Base-by-base conservation (phyloP, 164 flowering plant genomes). In the Nymphaea thermarum region DNA sequence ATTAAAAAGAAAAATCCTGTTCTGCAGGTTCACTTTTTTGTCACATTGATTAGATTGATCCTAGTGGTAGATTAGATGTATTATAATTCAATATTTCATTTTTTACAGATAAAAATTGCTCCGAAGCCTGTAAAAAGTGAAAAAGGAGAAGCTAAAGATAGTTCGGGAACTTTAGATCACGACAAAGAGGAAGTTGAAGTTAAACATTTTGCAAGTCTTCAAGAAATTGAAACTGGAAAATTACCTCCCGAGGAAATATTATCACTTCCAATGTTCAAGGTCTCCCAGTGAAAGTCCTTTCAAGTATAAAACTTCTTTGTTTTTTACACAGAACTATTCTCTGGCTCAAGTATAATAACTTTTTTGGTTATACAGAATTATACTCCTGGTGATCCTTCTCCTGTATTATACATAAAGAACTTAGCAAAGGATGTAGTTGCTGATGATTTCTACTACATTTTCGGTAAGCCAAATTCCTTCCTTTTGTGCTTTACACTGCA, bases 261-360 rank as follows among this genome's bases (percentile, higher is more conserved):
- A 63, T 92, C 99, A 44, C 96, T 92, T 75, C 98, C 98, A 43
- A 89, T 83, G 95, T 95, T 92, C 71, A 95, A 95, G 99, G 99
- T 93, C 36, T 25, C 36, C 36, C 36, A 25, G 36, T 47, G 55
- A 6, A 14, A 47, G 12, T 47, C 55, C 12, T 47, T 47, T 47
- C 12, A 47, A 47, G 44, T 36, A 66, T 47, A 18, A 51, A 51
- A 43, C 14, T 5, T 65, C 47, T 65, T 43, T 14, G 44, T 42
- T 2, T 64, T 41, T 12, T 5, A 43, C 44, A 3, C 10, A 66
- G 25, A 16, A 59, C 10, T 55, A 5, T 4, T 55, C 5, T 68
- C 45, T 44, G 14, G 36, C 36, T 25, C 36, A 25, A 25, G 36
- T 25, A 25, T 25, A 25, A 36, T 61, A 36, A 61, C 4, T 5